Evolutionary conservation across 257 asterid genomes (phyloP), one percentile per base, ranked within the genome.

Genomic region (Cruciata laevipes): DNA sequence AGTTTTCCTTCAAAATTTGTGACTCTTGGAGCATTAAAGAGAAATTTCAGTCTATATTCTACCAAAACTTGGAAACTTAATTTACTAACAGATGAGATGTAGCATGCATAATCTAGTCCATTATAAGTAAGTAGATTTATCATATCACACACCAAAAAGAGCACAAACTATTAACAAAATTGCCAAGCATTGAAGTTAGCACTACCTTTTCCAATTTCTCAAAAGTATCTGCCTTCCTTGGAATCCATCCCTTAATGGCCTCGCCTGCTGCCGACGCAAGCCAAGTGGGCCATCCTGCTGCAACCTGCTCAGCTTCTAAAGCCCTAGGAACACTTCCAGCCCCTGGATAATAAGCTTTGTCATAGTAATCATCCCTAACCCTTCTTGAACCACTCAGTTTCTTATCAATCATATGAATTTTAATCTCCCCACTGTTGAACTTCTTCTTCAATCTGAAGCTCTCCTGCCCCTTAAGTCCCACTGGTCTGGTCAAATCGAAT

Each of bases 201-300:
- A 68, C 61, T 86, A 90, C 97, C 99, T 90, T 90, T 65, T 90
- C 96, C 61, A 90, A 85, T 77, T 78, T 94, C 71, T 94, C 95
- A n/a, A 88, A 90, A 42, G 97, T 83, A 53, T 90, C 92, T 0
- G 93, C 95, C 74, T 75, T 87, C 0, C 97, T 76, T 0, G 99
- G 99, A 55, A 85, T 61, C 99, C 99, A 94, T 67, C 99, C 99
- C 65, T 63, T 76, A 61, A 94, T 83, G 65, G 97, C 96, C 76
- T 90, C 99, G 5, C 95, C 95, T 0, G 99, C 96, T 52, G 85
- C 96, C 0, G 84, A 77, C 66, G 81, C 95, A 11, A 94, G 87
- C 99, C 99, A 94, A 76, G 92, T 73, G 32, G 99, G 99, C 99
- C 99, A 94, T 42, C 97, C 99, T 1, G 96, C 99, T 14, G 95